Percentiles rank a stretch among this genome's conserved stretches.
Evolutionary conservation across 2,329 filamentous ascomycete genomes (phyloP).

Genomic region (Clonostachys solani): DNA sequence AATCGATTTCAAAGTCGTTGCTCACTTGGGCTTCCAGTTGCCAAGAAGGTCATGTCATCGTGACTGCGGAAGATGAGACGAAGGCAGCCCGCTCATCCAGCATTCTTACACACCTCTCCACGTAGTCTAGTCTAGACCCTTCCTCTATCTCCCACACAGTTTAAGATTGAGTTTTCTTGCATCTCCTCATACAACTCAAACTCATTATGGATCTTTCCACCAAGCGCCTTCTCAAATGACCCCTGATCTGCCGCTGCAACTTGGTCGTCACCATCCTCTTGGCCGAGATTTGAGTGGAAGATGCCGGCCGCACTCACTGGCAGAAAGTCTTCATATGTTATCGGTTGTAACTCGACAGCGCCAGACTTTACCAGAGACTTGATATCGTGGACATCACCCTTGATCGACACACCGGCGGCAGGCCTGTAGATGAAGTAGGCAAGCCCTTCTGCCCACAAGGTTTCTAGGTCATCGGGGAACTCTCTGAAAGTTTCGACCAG

Average conservation of each 20-base stretch:
- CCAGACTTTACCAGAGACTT: conserved; percentile 23
- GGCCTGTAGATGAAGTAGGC: conserved; percentile 30
- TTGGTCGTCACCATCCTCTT: background rate
- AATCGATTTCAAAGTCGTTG: no score
- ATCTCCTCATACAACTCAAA: conserved; percentile 5
- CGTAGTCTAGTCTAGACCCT: no score
- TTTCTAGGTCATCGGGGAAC: conserved; percentile 34
- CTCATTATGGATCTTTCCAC: conserved; percentile 2
- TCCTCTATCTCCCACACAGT: no score
- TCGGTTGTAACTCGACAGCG: conserved; percentile 28
- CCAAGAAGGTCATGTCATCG: no score
- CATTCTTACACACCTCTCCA: conserved; percentile 2
- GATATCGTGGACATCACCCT: conserved; percentile 10
- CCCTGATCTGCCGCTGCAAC: conserved; percentile 2
- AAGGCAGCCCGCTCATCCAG: no score
- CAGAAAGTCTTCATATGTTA: conserved; percentile 51
- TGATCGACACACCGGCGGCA: no score
- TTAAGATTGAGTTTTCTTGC: no score
- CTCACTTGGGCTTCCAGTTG: no score
- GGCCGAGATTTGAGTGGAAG: conserved; percentile 35
- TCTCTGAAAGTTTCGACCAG: conserved; percentile 21
- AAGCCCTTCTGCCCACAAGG: conserved; percentile 25
- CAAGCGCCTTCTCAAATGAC: conserved; percentile 6
- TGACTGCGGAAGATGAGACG: no score
- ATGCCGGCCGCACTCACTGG: conserved; percentile 49